Evolutionary conservation across 2,329 filamentous ascomycete species (phyloP), one percentile per base, ranked within the genome.

Genomic region (Xylaria sp.): DNA sequence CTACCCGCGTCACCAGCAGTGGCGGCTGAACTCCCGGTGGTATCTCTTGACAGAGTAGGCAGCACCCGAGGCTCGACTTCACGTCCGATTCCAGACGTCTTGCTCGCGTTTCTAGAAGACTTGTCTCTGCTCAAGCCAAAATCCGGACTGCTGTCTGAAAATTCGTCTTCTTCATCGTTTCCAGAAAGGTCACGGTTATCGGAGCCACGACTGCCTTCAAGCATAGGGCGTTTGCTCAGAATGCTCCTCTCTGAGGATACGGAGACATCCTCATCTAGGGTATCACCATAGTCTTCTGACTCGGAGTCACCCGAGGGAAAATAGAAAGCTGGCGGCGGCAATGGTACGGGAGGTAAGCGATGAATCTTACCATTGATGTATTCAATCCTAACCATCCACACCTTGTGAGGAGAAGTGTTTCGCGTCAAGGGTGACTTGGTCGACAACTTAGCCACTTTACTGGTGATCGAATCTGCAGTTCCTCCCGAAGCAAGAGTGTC

Each of bases 11-110:
- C 90, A 76, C 88, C 88, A 25, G 92, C 90, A 76, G 94, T 92
- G 25, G 91, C 89, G 31, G 91, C 78, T 1, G 93, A 92, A 84
- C 97, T 97, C 71, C 93, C 93, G 71, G 96, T 97, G 82, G 95
- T 93, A 87, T 91, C 92, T 51, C 92, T 95, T 75, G 96, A 92
- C 71, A 95, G 84, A 71, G 86, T 91, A 8, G 91, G 91, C 8
- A 91, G 91, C 34, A 95, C 83, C 78, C 94, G 92, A 28, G 93
- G 90, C 65, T 86, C 84, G 75, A 94, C 92, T 63, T 90, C 90
- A 41, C 90, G 80, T 84, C 93, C 89, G 4, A 63, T 51, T 5
- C 57, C 66, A 85, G 74, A 95, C 83, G 78, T 94, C 83, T 78
- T 88, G 28, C 48, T 88, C 58, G 90, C 85, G 66, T 92, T 88